Evolutionary conservation across 345 rosid genomes (phyloP).

Genomic region (Ceriops tagal): DNA sequence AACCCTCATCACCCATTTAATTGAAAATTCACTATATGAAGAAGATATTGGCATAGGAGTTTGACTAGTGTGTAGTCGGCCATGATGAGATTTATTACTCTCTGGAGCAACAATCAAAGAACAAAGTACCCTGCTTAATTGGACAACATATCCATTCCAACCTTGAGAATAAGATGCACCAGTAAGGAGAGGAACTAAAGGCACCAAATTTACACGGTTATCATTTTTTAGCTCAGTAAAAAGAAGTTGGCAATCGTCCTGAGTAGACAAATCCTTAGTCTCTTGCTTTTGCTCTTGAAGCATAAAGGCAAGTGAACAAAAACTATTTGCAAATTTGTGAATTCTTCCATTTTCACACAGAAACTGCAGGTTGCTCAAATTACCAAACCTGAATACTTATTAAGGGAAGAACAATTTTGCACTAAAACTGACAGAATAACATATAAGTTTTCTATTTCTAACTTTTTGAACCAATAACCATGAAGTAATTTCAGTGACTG

Average conservation of each 20-base stretch:
- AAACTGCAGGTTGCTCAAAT: constrained; percentile 65
- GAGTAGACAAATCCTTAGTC: constrained; percentile 25
- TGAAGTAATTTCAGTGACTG: neutral
- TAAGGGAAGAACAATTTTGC: constrained; percentile 36
- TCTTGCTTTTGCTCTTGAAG: constrained; percentile 51
- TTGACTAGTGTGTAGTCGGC: constrained; percentile 31
- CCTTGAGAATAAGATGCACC: constrained; percentile 33
- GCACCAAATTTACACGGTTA: constrained; percentile 22
- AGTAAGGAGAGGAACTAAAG: constrained; percentile 27
- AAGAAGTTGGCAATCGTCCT: constrained; percentile 27
- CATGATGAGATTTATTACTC: constrained; percentile 31
- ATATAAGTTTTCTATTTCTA: neutral
- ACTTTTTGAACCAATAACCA: neutral
- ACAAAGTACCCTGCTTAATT: constrained; percentile 51
- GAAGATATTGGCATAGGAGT: constrained; percentile 39
- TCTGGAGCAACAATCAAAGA: constrained; percentile 55
- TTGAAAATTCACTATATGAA: constrained; percentile 57
- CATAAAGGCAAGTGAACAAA: constrained; percentile 62
- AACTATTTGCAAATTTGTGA: constrained; percentile 74
- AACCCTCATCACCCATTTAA: constrained; percentile 66
- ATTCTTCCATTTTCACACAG: constrained; percentile 71
- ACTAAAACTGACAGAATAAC: constrained; percentile 9
- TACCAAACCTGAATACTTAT: constrained; percentile 54
- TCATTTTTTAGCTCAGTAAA: constrained; percentile 20
- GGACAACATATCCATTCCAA: constrained; percentile 51